Conservation (phyloP, 345 rosid genomes). For the Eucalyptus paniculata region DNA sequence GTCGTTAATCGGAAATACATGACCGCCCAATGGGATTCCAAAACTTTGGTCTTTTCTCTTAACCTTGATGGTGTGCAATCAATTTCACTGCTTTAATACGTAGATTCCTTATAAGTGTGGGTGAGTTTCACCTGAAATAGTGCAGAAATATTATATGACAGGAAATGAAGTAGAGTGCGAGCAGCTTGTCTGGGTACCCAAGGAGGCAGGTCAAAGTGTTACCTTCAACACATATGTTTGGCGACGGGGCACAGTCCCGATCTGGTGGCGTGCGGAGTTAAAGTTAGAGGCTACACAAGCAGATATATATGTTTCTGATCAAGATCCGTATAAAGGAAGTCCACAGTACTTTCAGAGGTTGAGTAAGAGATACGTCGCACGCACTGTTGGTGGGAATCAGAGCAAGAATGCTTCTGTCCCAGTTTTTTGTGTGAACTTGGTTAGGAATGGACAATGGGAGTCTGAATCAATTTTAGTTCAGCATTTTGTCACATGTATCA, state of each 20-base stretch:
- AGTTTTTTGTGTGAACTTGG: conserved; percentile 74
- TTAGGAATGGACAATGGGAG: conserved; percentile 79
- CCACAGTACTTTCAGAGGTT: conserved; percentile 70
- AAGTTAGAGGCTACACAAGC: conserved; percentile 92
- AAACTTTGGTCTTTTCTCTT: background rate
- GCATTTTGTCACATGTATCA: conserved; percentile 77
- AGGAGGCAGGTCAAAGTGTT: conserved; percentile 57
- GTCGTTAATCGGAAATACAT: background rate
- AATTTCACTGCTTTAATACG: background rate
- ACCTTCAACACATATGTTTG: conserved; percentile 79
- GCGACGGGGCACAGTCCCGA: conserved; percentile 96
- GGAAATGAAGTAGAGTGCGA: conserved; percentile 99
- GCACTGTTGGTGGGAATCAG: conserved; percentile 43
- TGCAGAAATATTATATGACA: conserved; percentile 18
- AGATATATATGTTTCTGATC: conserved; percentile 83
- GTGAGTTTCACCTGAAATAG: background rate
- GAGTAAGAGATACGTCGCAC: conserved; percentile 75
- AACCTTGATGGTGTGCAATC: background rate
- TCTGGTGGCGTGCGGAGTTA: conserved; percentile 99
- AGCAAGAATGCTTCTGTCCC: conserved; percentile 68
- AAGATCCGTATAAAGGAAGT: conserved; percentile 90
- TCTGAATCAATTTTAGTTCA: conserved; percentile 87
- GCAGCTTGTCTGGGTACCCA: conserved; percentile 94
- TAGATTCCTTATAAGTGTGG: background rate
- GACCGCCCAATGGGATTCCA: background rate